phyloP scores from a whole-genome alignment of 1,284 basidiomycete species.

The Trichosporon faecale region DNA sequence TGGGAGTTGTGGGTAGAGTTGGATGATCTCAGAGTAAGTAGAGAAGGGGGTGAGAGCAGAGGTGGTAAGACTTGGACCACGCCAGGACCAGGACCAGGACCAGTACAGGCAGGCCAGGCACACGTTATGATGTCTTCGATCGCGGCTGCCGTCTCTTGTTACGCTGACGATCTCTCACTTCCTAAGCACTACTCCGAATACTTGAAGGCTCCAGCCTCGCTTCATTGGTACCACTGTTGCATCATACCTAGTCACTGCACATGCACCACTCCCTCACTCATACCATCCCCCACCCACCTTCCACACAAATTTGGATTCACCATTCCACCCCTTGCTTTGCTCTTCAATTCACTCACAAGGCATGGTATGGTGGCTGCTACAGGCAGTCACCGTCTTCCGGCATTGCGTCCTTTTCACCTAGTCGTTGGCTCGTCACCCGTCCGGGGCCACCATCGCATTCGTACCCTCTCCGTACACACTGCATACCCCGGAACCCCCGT shows the following conservation, averaged over 20 bases:
- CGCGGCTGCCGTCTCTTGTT: background rate
- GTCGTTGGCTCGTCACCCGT: no score
- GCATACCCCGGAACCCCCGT: no score
- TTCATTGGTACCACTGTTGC: background rate
- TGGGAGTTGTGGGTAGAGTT: background rate
- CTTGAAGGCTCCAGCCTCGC: background rate
- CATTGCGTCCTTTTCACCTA: background rate
- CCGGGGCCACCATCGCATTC: no score
- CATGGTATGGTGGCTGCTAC: background rate
- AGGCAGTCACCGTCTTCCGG: background rate
- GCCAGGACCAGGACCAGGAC: constrained; percentile 4
- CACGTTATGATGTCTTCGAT: constrained; percentile 11
- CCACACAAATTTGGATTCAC: background rate
- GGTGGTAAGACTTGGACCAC: background rate
- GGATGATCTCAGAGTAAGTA: background rate
- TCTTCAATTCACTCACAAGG: background rate
- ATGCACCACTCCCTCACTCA: background rate
- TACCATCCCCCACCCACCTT: background rate
- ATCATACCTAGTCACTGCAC: no score
- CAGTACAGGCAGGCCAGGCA: constrained; percentile 8
- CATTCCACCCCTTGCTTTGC: background rate
- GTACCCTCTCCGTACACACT: no score
- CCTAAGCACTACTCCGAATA: no score
- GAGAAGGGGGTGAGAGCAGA: constrained; percentile 1
- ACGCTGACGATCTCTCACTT: background rate